Conservation (phyloP, 805 yeast species). For the Cyberlindnera maclurae region DNA sequence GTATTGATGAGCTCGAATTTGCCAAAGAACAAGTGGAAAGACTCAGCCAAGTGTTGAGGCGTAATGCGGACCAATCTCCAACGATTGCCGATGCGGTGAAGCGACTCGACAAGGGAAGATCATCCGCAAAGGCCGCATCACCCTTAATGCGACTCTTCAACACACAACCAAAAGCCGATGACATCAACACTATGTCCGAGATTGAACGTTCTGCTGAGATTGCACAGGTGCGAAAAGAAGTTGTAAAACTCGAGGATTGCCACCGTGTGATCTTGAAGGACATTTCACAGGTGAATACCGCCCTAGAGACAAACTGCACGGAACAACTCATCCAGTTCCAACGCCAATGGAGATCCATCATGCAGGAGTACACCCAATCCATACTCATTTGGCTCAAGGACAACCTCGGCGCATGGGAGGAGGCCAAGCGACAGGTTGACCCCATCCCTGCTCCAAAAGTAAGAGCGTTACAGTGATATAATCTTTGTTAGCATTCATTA, state of each 20-base stretch:
- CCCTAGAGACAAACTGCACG: slow-evolving; percentile 26
- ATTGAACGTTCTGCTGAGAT: slow-evolving; percentile 32
- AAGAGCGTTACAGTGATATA: too few species aligned
- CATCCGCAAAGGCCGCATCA: slow-evolving; percentile 11
- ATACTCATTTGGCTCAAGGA: slow-evolving; percentile 31
- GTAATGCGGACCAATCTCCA: slow-evolving; percentile 30
- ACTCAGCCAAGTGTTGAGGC: slow-evolving; percentile 27
- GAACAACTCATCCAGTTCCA: slow-evolving; percentile 23
- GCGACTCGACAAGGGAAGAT: slow-evolving; percentile 23
- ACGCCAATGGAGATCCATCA: slow-evolving; percentile 23
- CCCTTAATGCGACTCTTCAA: slow-evolving; percentile 23
- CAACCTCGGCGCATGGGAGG: slow-evolving; percentile 33
- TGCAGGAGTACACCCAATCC: slow-evolving; percentile 26
- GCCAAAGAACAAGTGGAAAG: slow-evolving; percentile 28
- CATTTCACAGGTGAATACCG: slow-evolving; percentile 28
- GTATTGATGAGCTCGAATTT: slow-evolving; percentile 26
- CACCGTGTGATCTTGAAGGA: slow-evolving; percentile 30
- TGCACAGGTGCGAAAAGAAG: slow-evolving; percentile 28
- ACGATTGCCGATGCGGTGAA: slow-evolving; percentile 27
- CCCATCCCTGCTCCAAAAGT: too few species aligned
- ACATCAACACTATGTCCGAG: slow-evolving; percentile 24
- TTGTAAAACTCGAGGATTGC: slow-evolving; percentile 33
- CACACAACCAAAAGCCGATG: slow-evolving; percentile 9
- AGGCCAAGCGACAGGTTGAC: slow-evolving; percentile 24
- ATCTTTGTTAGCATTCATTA: background rate